These are phyloP conservation scores for Penicillium vulpinum DNA, from an alignment of 2,329 filamentous ascomycete genomes.

Conservation along the genomic window DNA sequence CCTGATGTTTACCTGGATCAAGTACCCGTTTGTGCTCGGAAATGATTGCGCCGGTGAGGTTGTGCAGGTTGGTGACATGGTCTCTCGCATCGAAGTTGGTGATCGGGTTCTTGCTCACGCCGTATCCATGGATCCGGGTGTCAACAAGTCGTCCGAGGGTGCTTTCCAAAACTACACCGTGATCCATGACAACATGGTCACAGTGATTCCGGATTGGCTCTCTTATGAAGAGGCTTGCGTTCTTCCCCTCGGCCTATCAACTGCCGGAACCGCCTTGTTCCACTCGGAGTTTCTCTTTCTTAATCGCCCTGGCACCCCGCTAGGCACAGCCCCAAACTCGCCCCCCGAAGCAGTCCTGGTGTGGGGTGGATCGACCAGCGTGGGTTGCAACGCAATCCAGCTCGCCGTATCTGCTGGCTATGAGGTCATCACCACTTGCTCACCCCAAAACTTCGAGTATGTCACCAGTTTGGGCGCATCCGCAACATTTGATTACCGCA, in stretches of 20 bases:
- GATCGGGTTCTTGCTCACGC: slow-evolving; percentile 34
- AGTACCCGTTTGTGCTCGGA: slow-evolving; percentile 19
- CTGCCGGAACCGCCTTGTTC: slow-evolving; percentile 33
- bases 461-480: background rate
- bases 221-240: slow-evolving; percentile 33
- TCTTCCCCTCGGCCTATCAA: slow-evolving; percentile 35
- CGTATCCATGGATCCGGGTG: slow-evolving; percentile 9
- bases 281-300: slow-evolving; percentile 26
- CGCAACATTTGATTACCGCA: slow-evolving; percentile 4
- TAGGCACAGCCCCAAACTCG: background rate
- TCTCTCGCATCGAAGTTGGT: slow-evolving; percentile 16
- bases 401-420: slow-evolving; percentile 14
- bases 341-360: slow-evolving; percentile 11
- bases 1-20: background rate
- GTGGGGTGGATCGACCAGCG: slow-evolving; percentile 20
- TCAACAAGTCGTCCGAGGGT: slow-evolving; percentile 15
- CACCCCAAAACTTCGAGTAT: background rate
- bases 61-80: slow-evolving; percentile 5
- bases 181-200: slow-evolving; percentile 20
- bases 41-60: slow-evolving; percentile 21
- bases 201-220: slow-evolving; percentile 29
- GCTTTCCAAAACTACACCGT: slow-evolving; percentile 36
- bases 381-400: slow-evolving; percentile 18
- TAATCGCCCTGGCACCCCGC: slow-evolving; percentile 4
- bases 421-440: background rate